A percentile compares a stretch with the other conserved stretches of the same genome.
phyloP scores from a whole-genome alignment of 2,329 filamentous ascomycete genomes.

The Dissoconium aciculare region DNA sequence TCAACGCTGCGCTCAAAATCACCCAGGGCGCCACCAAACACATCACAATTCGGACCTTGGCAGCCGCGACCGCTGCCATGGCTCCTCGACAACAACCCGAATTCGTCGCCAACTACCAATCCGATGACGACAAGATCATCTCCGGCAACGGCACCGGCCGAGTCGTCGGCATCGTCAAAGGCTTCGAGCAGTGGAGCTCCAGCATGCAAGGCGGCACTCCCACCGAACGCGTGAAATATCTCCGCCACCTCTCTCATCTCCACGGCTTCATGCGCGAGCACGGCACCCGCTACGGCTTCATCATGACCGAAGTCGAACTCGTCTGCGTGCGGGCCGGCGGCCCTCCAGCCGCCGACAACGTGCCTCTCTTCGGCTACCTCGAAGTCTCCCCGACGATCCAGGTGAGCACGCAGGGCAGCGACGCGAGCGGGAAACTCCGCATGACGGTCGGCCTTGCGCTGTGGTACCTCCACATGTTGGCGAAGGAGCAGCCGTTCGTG shows the following conservation, averaged over 20 bases:
- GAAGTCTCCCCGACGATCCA: conserved; percentile 51
- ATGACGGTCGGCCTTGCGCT: conserved; percentile 60
- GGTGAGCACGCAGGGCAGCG: conserved; percentile 25
- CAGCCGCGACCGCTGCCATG: conserved; percentile 15
- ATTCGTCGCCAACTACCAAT: conserved; percentile 49
- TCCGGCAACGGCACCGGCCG: conserved; percentile 38
- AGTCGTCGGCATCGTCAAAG: conserved; percentile 74
- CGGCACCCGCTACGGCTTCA: conserved; percentile 85
- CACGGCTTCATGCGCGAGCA: conserved; percentile 91
- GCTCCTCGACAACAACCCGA: conserved; percentile 42
- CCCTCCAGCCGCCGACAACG: conserved; percentile 27
- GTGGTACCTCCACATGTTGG: conserved; percentile 63
- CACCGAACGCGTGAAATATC: conserved; percentile 75
- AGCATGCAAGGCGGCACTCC: conserved; percentile 79
- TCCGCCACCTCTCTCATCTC: conserved; percentile 69
- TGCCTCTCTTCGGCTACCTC: conserved; percentile 76
- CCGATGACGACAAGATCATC: conserved; percentile 36
- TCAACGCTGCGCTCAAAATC: conserved; percentile 69
- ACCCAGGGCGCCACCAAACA: conserved; percentile 56
- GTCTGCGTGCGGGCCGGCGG: conserved; percentile 72
- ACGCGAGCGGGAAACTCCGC: conserved; percentile 29
- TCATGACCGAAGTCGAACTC: conserved; percentile 90
- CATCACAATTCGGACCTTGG: conserved; percentile 32
- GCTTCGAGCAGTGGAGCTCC: conserved; percentile 88
- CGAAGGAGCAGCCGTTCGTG: conserved; percentile 43